A percentile compares a stretch with the other conserved stretches of the same genome.
These are phyloP conservation scores for Brassica juncea DNA, from an alignment of 345 rosid species.

Conservation along the genomic window DNA sequence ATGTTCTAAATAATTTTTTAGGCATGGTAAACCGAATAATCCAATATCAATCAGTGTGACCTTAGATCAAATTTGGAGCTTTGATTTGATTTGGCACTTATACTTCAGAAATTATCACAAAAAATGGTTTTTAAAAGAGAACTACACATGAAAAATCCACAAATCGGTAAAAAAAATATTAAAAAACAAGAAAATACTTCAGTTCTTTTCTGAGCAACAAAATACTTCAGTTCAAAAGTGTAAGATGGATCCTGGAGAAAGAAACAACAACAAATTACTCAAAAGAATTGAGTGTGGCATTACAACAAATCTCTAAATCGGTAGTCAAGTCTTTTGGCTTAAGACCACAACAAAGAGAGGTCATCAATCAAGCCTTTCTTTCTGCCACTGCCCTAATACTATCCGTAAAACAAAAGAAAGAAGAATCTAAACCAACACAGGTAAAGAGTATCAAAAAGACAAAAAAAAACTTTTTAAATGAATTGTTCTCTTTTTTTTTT, in stretches of 20 bases:
- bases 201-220: too few relatives aligned
- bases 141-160: neutral
- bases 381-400: slow-evolving; percentile 1
- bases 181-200: neutral
- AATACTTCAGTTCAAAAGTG: neutral
- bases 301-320: neutral
- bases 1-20: too few relatives aligned
- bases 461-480: neutral
- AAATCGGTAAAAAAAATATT: neutral
- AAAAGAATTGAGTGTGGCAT: neutral
- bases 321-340: neutral
- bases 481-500: neutral
- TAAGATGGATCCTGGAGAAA: neutral
- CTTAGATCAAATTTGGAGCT: too few relatives aligned
- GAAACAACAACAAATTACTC: neutral
- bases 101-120: neutral
- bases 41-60: too few relatives aligned
- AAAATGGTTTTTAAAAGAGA: neutral
- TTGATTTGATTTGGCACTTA: neutral
- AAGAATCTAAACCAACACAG: neutral
- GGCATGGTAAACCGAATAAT: too few relatives aligned
- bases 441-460: neutral
- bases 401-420: neutral
- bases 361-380: neutral
- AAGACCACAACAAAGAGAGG: slow-evolving; percentile 1